phyloP scores from a whole-genome alignment of 345 rosid genomes.

The Iberis pinnata region DNA sequence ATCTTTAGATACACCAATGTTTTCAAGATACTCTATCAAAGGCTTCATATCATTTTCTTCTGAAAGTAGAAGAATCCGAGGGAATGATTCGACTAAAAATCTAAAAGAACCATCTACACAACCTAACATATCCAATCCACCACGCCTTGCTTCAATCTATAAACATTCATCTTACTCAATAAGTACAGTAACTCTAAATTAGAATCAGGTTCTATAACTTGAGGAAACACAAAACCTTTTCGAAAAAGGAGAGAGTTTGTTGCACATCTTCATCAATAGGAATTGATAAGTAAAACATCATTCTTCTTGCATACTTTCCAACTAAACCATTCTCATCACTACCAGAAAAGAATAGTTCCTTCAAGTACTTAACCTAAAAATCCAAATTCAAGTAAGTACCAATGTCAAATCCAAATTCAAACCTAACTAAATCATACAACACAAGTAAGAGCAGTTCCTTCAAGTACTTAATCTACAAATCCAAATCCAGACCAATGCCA shows the following conservation, averaged over 20 bases:
- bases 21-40: slow-evolving; percentile 44
- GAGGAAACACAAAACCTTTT: slow-evolving; percentile 49
- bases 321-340: slow-evolving; percentile 41
- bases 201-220: background rate
- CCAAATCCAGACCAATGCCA: slow-evolving; percentile 32
- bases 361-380: slow-evolving; percentile 74
- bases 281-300: slow-evolving; percentile 74
- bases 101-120: slow-evolving; percentile 49
- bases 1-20: slow-evolving; percentile 42
- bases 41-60: slow-evolving; percentile 57
- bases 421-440: slow-evolving; percentile 2
- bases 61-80: slow-evolving; percentile 59
- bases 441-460: slow-evolving; percentile 58
- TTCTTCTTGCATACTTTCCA: slow-evolving; percentile 54
- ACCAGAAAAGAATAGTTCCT: slow-evolving; percentile 71
- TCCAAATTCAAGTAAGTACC: slow-evolving; percentile 41
- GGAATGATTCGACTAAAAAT: slow-evolving; percentile 72
- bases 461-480: slow-evolving; percentile 69
- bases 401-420: slow-evolving; percentile 10
- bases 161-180: slow-evolving; percentile 17
- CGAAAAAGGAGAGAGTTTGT: slow-evolving; percentile 74
- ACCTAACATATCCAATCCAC: slow-evolving; percentile 71
- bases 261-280: slow-evolving; percentile 81
- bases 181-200: background rate
- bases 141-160: slow-evolving; percentile 90